Base-by-base conservation (phyloP, 2,329 filamentous ascomycete genomes). In the Fusarium begoniae region DNA sequence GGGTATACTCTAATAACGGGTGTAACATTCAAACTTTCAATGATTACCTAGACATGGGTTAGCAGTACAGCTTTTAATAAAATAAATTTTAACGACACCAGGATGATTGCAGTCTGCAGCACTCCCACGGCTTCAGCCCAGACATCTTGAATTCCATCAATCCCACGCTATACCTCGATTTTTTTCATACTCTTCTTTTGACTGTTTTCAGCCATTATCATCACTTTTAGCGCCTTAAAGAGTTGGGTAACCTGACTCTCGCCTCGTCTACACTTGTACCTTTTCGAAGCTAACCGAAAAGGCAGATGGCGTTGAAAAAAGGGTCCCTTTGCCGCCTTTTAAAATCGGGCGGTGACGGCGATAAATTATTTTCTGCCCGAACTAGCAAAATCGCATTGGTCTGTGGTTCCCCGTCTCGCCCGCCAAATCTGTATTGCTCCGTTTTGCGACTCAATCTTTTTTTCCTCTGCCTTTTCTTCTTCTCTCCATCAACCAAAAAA, bases 341-440 rank as follows among this genome's bases (percentile, higher is more conserved):
- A 57, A 72, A 71, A 62, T 75, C 64, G 72, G 77, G 77, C 77
- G 77, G 77, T 78, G 75, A 78, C 76, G 61, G 73, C 76, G 77
- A 77, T 77, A 76, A 78, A 77, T 78, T 78, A 71, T 77, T 79
- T 78, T 79, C 77, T 79, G 77, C 77, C 77, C 72, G 50, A 78
- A 64, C 66, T 75, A 75, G 74, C 56, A 72, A 78, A 77, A 79
- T 76, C 75, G 70, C 74, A 76, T 75, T 51, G 45, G 44, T 60
- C 74, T 64, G 68, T 72, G 62, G 61, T 67, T 58, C 61, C 63
- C 70, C 61, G 56, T 73, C 63, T 72, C 50, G 63, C 65, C 63
- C 59, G 64, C 56, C 45, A 53, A 61, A 50, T 56, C 58, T 66
- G 59, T 68, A 64, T 60, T 55, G 47, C 56, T 63, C 67, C 66